A percentile compares a stretch with the other conserved stretches of the same genome.
Evolutionary conservation across 345 rosid species (phyloP).

Genomic region (Microcos paniculata): DNA sequence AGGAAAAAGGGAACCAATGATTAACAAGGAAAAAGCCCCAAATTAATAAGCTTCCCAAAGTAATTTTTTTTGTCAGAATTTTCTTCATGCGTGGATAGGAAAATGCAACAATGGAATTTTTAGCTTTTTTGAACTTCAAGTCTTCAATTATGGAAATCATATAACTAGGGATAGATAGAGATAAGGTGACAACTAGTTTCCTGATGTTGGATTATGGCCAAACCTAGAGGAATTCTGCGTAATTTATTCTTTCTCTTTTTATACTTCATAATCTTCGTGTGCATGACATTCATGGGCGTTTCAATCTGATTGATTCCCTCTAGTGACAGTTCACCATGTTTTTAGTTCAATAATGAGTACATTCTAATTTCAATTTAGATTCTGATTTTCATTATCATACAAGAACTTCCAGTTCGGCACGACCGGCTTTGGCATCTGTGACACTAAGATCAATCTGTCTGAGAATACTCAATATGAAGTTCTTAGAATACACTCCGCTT

Average conservation of each 20-base stretch:
- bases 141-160: neutral
- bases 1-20: neutral
- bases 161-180: neutral
- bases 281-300: too few relatives aligned
- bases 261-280: too few relatives aligned
- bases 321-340: neutral
- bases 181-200: neutral
- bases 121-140: neutral
- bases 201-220: too few relatives aligned
- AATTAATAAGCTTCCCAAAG: neutral
- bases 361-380: conserved; percentile 5
- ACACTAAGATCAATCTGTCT: neutral
- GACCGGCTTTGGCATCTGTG: neutral
- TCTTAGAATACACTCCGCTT: conserved; percentile 79
- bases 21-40: neutral
- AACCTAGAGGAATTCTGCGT: too few relatives aligned
- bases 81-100: neutral
- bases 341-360: neutral
- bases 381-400: neutral
- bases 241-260: too few relatives aligned
- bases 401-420: neutral
- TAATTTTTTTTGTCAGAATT: neutral
- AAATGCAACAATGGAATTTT: neutral
- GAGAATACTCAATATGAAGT: conserved; percentile 53
- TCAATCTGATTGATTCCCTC: neutral